Conservation (phyloP, 139 green algal species). For the Ettlia oleoabundans region DNA sequence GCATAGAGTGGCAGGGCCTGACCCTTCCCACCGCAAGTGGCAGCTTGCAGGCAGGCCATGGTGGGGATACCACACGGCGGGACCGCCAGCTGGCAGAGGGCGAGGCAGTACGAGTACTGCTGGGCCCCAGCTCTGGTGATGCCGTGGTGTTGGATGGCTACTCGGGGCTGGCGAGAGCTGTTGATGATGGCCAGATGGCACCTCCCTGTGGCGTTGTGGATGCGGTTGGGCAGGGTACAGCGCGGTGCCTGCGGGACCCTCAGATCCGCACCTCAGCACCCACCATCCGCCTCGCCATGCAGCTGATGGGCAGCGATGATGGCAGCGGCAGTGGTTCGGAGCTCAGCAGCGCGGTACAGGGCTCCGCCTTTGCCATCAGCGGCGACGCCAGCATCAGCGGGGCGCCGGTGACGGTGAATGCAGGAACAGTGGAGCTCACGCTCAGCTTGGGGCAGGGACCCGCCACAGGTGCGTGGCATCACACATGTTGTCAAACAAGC, state of each 20-base stretch:
- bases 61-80: too few species aligned
- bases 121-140: neutral
- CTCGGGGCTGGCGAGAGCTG: slow-evolving; percentile 18
- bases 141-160: slow-evolving; percentile 22
- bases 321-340: too few species aligned
- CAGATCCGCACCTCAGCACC: slow-evolving; percentile 18
- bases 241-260: slow-evolving; percentile 9
- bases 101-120: neutral
- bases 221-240: neutral
- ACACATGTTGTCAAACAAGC: too few species aligned
- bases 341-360: neutral
- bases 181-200: neutral
- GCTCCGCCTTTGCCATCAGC: neutral
- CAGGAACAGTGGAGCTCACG: too few species aligned
- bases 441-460: too few species aligned
- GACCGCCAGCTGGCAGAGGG: neutral
- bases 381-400: neutral
- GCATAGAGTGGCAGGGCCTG: too few species aligned
- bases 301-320: slow-evolving; percentile 7
- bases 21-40: too few species aligned
- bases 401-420: neutral
- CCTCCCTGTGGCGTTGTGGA: neutral
- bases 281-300: slow-evolving; percentile 3
- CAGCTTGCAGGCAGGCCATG: too few species aligned
- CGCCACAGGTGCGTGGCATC: too few species aligned